A percentile compares a stretch with the other conserved stretches of the same genome.
Evolutionary conservation across 139 green algal genomes (phyloP).

Genomic region (Chlorella sp.): DNA sequence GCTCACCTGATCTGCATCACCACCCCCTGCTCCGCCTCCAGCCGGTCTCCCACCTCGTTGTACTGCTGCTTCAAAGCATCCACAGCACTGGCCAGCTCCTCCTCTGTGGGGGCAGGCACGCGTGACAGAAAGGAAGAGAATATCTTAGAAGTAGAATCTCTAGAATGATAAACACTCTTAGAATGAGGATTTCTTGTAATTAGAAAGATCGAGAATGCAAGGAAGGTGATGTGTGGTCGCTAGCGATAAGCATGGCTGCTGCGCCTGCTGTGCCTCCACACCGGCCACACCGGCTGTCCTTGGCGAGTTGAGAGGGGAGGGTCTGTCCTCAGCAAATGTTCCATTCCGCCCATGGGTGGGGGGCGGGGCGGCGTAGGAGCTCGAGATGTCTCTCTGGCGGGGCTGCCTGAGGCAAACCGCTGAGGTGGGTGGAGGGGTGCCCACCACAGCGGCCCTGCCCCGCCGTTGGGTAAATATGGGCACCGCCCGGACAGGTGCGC

Average conservation of each 20-base stretch:
- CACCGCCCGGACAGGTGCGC: not conserved
- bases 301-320: no score
- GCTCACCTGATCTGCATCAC: constrained; percentile 35
- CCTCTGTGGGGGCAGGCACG: not conserved
- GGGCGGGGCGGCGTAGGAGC: constrained; percentile 35
- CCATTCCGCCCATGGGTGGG: not conserved
- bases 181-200: no score
- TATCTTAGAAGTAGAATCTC: no score
- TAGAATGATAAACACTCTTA: no score
- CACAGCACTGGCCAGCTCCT: constrained; percentile 47
- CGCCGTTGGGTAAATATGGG: not conserved
- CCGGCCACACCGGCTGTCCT: no score
- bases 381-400: constrained; percentile 28
- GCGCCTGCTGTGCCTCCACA: no score
- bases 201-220: no score
- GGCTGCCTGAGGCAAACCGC: constrained; percentile 38
- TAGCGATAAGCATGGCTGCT: no score
- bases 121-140: not conserved
- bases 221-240: no score
- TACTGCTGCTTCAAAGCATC: constrained; percentile 49
- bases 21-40: constrained; percentile 54
- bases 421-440: not conserved
- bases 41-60: constrained; percentile 29
- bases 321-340: constrained; percentile 18
- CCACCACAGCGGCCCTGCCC: constrained; percentile 32